Base-by-base conservation (phyloP, 139 green algal species). In the Dunaliella primolecta region DNA sequence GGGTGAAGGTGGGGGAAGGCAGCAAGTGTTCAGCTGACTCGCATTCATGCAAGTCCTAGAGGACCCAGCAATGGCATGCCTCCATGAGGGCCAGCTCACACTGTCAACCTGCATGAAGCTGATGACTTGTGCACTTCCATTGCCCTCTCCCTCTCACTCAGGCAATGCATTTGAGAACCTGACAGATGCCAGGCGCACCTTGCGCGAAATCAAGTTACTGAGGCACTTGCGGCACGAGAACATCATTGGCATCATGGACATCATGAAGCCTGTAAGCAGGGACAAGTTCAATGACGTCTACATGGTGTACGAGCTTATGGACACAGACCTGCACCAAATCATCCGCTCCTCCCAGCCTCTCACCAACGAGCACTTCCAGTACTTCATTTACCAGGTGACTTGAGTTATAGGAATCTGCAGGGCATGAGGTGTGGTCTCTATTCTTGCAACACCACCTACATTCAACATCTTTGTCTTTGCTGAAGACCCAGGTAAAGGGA, bases 321-420 rank as follows among this genome's bases (percentile, higher is more conserved):
- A 99, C 92, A 99, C 97, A 30, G 97, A 99, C 90, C 92, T 99
- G 85, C 97, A 99, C 92, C 97, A 99, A 89, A 99, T 99, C 92
- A 99, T 99, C 86, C 90, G 95, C 55, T 98, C 95, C 36, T 91
- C 89, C 0, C 97, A 99, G 91, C 83, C 93, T 1, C 92, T 99
- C 3, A 95, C 94, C 3, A 96, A 99, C 87, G 97, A 99, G 83
- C 97, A 99, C 92, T 97, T 95, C 71, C 95, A 99, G 89, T 99
- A 99, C 90, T 99, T 99, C 86, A 87, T 99, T 21, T 99, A 98
- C 87, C 97, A 99, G 94, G 92, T 97, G 71, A 1, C 82, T 35
- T n/a, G n/a, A n/a, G n/a, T n/a, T n/a, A n/a, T n/a, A n/a, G n/a
- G n/a, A n/a, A n/a, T n/a, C n/a, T n/a, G n/a, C n/a, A n/a, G n/a